Percentiles rank a stretch among this genome's conserved stretches.
These are phyloP conservation scores for Rubus idaeus DNA, from an alignment of 306 rosid genomes.

Conservation along the genomic window DNA sequence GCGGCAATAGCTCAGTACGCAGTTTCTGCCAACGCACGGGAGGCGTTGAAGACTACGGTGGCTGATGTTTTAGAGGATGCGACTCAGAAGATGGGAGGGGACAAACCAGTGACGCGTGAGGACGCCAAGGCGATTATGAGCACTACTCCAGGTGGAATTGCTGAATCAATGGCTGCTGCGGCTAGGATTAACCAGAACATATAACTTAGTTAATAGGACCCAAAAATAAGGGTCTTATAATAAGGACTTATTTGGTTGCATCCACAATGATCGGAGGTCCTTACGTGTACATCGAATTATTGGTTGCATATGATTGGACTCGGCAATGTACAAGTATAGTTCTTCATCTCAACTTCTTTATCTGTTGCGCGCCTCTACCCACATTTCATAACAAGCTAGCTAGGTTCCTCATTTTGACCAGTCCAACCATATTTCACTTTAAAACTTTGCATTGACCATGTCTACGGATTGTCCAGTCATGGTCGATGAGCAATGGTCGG, in stretches of 20 bases:
- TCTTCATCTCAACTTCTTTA: background rate
- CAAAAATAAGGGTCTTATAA: too few species aligned
- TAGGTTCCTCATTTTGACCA: background rate
- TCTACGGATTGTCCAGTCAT: background rate
- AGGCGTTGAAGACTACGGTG: slow-evolving; percentile 32
- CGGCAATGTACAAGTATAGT: background rate
- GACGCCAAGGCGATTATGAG: slow-evolving; percentile 64
- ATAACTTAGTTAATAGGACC: too few species aligned
- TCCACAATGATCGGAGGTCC: too few species aligned
- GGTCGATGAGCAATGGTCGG: background rate
- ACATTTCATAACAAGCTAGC: background rate
- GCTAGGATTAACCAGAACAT: slow-evolving; percentile 53
- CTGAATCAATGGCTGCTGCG: slow-evolving; percentile 47
- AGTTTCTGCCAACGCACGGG: slow-evolving; percentile 36
- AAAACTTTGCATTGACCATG: background rate
- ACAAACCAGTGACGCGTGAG: slow-evolving; percentile 57
- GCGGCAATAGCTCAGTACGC: slow-evolving; percentile 52
- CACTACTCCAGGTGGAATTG: slow-evolving; percentile 68
- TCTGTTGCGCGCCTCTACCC: background rate
- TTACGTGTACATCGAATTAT: background rate
- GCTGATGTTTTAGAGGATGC: slow-evolving; percentile 50
- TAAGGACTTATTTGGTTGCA: too few species aligned
- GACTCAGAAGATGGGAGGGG: slow-evolving; percentile 30
- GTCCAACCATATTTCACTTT: background rate
- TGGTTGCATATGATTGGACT: background rate